Percentiles rank a stretch among this genome's conserved stretches.
Evolutionary conservation across 768 basidiomycete genomes (phyloP).

Genomic region (Suillus occidentalis): DNA sequence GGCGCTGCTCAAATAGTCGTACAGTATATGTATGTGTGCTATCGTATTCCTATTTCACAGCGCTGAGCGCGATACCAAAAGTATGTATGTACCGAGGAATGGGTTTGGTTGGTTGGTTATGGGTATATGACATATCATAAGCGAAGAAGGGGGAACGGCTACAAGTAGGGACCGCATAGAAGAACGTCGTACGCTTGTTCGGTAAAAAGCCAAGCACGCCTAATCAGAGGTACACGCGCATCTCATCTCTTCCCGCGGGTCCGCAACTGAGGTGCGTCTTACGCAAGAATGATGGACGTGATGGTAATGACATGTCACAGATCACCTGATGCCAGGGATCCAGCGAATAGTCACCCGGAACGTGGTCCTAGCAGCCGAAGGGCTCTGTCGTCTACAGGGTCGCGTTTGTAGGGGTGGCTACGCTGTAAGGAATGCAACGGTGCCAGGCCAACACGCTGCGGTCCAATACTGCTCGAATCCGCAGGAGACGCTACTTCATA

Average conservation of each 20-base stretch:
- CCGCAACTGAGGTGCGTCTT: not conserved
- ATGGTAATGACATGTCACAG: not conserved
- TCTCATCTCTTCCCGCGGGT: slow-evolving; percentile 4
- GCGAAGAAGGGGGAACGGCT: not conserved
- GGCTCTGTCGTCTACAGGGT: slow-evolving; percentile 61
- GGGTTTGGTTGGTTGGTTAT: no score
- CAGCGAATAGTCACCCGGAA: slow-evolving; percentile 35
- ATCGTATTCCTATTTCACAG: slow-evolving; percentile 1
- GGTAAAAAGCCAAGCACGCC: slow-evolving; percentile 1
- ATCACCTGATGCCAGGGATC: not conserved
- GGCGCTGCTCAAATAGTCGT: not conserved
- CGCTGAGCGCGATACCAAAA: not conserved
- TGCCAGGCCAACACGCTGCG: slow-evolving; percentile 46
- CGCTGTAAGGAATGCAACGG: slow-evolving; percentile 58
- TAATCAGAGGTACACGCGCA: not conserved
- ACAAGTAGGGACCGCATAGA: not conserved
- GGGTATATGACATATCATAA: not conserved
- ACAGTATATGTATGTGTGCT: not conserved
- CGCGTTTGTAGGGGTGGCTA: slow-evolving; percentile 55
- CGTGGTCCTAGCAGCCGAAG: slow-evolving; percentile 48
- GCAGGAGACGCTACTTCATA: slow-evolving; percentile 28
- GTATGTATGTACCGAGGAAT: not conserved
- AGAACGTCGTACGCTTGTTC: not conserved
- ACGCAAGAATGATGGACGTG: slow-evolving; percentile 1
- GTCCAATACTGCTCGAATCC: slow-evolving; percentile 22